Conservation (phyloP, 2,329 filamentous ascomycete genomes). For the Macroventuria anomochaeta region DNA sequence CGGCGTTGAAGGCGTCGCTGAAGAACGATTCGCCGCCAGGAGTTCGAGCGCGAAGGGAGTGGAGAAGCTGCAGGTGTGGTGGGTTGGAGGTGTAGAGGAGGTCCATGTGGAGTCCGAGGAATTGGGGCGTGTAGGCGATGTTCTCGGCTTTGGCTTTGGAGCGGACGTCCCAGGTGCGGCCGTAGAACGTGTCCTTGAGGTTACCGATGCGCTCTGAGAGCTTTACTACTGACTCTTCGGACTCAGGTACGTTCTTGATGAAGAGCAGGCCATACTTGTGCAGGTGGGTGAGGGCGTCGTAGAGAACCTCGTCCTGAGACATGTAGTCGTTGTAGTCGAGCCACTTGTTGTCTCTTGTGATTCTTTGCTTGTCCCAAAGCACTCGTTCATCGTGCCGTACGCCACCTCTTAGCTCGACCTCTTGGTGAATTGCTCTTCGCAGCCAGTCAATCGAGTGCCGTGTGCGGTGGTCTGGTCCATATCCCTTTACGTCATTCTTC, state of each 20-base stretch:
- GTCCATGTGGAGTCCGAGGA: constrained; percentile 91
- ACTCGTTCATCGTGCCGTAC: constrained; percentile 50
- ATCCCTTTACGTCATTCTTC: constrained; percentile 60
- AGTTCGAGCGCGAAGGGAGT: constrained; percentile 83
- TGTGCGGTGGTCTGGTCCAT: constrained; percentile 52
- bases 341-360: constrained; percentile 59
- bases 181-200: constrained; percentile 88
- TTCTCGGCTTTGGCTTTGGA: constrained; percentile 85
- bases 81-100: constrained; percentile 82
- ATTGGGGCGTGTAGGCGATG: constrained; percentile 82
- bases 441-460: constrained; percentile 46
- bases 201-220: constrained; percentile 77
- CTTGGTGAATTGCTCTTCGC: constrained; percentile 39
- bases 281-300: constrained; percentile 67
- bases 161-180: constrained; percentile 86
- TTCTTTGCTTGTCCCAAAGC: constrained; percentile 56
- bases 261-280: constrained; percentile 75
- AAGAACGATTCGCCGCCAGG: constrained; percentile 86
- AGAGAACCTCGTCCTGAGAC: constrained; percentile 63
- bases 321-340: constrained; percentile 78
- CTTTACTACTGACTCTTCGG: constrained; percentile 67
- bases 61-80: constrained; percentile 84
- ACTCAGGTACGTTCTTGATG: constrained; percentile 74
- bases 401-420: constrained; percentile 38
- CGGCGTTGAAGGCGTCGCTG: constrained; percentile 73